Percentiles rank a stretch among this genome's conserved stretches.
Conservation (phyloP, 768 basidiomycete species). For the Suillus americanus region DNA sequence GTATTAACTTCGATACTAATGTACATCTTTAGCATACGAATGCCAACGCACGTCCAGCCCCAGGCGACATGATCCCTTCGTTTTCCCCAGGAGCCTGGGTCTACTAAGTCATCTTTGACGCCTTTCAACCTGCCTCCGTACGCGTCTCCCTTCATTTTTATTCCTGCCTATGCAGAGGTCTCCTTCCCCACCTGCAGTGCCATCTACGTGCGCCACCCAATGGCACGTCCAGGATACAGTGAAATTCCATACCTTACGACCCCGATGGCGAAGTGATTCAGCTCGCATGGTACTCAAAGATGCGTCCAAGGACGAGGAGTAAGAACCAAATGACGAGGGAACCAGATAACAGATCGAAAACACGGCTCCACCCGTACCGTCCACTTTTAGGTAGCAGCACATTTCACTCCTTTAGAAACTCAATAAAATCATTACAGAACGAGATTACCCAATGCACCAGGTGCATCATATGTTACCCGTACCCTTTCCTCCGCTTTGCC, state of each 20-base stretch:
- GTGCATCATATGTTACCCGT: slow-evolving; percentile 52
- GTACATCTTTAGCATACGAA: too few relatives aligned
- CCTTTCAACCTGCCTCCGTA: too few relatives aligned
- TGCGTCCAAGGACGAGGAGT: slow-evolving; percentile 66
- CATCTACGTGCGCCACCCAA: slow-evolving; percentile 93
- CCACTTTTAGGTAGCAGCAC: slow-evolving; percentile 34
- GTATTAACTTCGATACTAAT: too few relatives aligned
- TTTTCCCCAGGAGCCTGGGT: too few relatives aligned
- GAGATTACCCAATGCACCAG: slow-evolving; percentile 58
- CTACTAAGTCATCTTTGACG: too few relatives aligned
- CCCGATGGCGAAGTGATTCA: slow-evolving; percentile 93
- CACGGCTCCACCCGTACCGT: slow-evolving; percentile 32
- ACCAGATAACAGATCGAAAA: slow-evolving; percentile 59
- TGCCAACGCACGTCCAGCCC: too few relatives aligned
- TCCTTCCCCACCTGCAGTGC: slow-evolving; percentile 88
- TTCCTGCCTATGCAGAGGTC: slow-evolving; percentile 52
- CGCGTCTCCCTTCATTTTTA: too few relatives aligned
- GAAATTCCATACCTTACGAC: slow-evolving; percentile 97
- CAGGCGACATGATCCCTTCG: too few relatives aligned
- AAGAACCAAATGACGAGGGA: slow-evolving; percentile 58
- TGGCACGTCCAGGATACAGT: slow-evolving; percentile 91
- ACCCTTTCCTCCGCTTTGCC: slow-evolving; percentile 24
- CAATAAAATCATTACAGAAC: slow-evolving; percentile 11
- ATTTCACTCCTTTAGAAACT: slow-evolving; percentile 30
- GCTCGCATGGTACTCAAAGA: slow-evolving; percentile 83